Evolutionary conservation across 176 grass and related monocot genomes (phyloP), one percentile per base, ranked within the genome.

Genomic region (Ensete glaucum): DNA sequence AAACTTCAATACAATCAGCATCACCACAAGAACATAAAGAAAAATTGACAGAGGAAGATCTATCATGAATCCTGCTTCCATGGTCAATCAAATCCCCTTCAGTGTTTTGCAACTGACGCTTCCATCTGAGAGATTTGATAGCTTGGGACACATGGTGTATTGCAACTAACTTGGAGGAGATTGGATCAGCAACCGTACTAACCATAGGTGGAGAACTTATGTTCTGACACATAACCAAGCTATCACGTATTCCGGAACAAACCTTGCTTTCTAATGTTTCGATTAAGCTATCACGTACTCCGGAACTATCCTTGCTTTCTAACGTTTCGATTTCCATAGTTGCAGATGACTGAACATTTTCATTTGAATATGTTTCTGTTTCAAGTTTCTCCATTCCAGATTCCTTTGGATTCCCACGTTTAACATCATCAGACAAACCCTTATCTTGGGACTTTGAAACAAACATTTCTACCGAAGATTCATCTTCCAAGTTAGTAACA

Each of bases 121-220:
- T 99, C 95, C 95, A 94, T 74, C 95, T 87, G 56, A 99, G 88
- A 52, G 95, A 99, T 87, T 99, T 94, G 72, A 99, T 94, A 82
- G 95, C 95, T 83, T 94, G 90, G 64, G 90, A 91, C 79, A 99
- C 53, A 64, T 99, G 95, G 72, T 99, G 95, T 89, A 99, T 99
- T 48, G 95, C 95, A 87, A 88, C 88, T 54, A 99, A 83, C 82
- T 99, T 99, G 24, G 90, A 99, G 62, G 90, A 99, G 75, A 99
- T 91, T 49, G 84, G 84, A 89, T 94, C 95, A 64, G 82, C 79
- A 69, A 91, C 81, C 80, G 90, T 75, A 71, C 83, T 83, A 52
- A 85, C 54, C 51, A 94, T 77, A 71, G 81, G 73, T 52, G 83
- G 64, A 51, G 82, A 83, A 70, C 67, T 78, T 72, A 78, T 78